phyloP scores from a whole-genome alignment of 306 rosid species.

The Rosa rugosa region DNA sequence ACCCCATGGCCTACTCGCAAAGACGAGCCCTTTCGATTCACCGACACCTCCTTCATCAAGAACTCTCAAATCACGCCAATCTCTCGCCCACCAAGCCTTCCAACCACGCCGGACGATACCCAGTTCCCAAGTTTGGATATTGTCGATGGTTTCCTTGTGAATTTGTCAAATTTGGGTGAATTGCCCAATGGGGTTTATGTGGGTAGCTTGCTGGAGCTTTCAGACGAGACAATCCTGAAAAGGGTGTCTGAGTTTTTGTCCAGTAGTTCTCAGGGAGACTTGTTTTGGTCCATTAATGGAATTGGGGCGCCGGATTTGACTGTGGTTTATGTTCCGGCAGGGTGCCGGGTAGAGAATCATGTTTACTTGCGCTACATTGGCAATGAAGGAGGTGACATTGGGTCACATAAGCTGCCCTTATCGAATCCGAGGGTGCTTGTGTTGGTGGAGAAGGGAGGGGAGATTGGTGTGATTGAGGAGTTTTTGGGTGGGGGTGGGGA shows the following conservation, averaged over 20 bases:
- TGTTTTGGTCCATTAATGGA: slow-evolving; percentile 94
- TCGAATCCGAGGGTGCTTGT: slow-evolving; percentile 89
- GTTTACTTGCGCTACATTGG: slow-evolving; percentile 60
- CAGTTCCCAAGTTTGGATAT: slow-evolving; percentile 47
- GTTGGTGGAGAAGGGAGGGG: slow-evolving; percentile 82
- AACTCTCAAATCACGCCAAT: slow-evolving; percentile 63
- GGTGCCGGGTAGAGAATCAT: slow-evolving; percentile 59
- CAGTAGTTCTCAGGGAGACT: slow-evolving; percentile 45
- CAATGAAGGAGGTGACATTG: slow-evolving; percentile 36
- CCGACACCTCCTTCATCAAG: slow-evolving; percentile 74
- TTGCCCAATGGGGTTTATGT: slow-evolving; percentile 64
- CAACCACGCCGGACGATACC: slow-evolving; percentile 10
- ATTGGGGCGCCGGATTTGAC: slow-evolving; percentile 83
- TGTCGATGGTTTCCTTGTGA: slow-evolving; percentile 50
- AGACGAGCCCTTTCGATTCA: slow-evolving; percentile 91
- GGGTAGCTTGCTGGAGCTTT: slow-evolving; percentile 48
- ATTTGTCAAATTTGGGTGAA: slow-evolving; percentile 31
- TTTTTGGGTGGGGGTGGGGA: slow-evolving; percentile 41
- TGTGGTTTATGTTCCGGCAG: slow-evolving; percentile 71
- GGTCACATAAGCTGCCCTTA: slow-evolving; percentile 42
- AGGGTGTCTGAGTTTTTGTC: slow-evolving; percentile 45
- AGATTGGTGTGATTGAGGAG: slow-evolving; percentile 70
- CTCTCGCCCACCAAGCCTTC: slow-evolving; percentile 33
- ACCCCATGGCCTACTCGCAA: slow-evolving; percentile 89
- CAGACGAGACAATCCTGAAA: slow-evolving; percentile 31